Evolutionary conservation across 2,329 filamentous ascomycete genomes (phyloP).

Genomic region (Fusarium buxicola): DNA sequence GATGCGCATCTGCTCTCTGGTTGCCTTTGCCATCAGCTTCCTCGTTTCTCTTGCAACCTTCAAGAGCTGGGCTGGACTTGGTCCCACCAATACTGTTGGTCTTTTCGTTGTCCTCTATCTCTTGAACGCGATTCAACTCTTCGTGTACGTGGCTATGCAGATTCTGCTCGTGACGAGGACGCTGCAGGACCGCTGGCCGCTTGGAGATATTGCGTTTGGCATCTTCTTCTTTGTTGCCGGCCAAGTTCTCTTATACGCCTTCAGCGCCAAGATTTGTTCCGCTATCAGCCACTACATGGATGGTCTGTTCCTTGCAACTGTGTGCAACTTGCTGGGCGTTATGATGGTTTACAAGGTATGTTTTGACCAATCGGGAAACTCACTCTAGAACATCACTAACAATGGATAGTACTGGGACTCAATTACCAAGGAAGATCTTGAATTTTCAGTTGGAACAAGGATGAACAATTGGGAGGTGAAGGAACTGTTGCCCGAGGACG

Average conservation of each 20-base stretch:
- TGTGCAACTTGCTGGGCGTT: slow-evolving; percentile 91
- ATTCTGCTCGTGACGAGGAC: slow-evolving; percentile 89
- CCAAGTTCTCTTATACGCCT: slow-evolving; percentile 92
- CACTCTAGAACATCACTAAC: slow-evolving; percentile 9
- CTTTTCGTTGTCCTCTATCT: slow-evolving; percentile 94
- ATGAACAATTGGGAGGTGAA: slow-evolving; percentile 99
- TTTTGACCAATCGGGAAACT: background rate
- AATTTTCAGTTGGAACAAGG: slow-evolving; percentile 95
- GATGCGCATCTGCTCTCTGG: slow-evolving; percentile 79
- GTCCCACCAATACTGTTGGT: slow-evolving; percentile 86
- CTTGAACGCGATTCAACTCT: slow-evolving; percentile 86
- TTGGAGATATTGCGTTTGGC: slow-evolving; percentile 91
- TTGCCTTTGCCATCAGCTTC: slow-evolving; percentile 88
- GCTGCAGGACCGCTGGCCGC: slow-evolving; percentile 92
- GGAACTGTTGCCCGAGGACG: slow-evolving; percentile 85
- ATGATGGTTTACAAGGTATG: slow-evolving; percentile 99
- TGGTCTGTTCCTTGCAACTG: slow-evolving; percentile 92
- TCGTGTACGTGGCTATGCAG: slow-evolving; percentile 89
- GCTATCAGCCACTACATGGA: slow-evolving; percentile 92
- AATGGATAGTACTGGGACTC: slow-evolving; percentile 90
- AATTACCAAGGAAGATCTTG: slow-evolving; percentile 97
- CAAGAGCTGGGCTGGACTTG: slow-evolving; percentile 88
- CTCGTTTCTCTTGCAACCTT: slow-evolving; percentile 92
- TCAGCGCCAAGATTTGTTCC: slow-evolving; percentile 86
- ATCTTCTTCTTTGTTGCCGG: slow-evolving; percentile 91